Percentiles rank a stretch among this genome's conserved stretches.
phyloP scores from a whole-genome alignment of 371 early-diverging fungal genomes.

The Haplosporangium sp. region DNA sequence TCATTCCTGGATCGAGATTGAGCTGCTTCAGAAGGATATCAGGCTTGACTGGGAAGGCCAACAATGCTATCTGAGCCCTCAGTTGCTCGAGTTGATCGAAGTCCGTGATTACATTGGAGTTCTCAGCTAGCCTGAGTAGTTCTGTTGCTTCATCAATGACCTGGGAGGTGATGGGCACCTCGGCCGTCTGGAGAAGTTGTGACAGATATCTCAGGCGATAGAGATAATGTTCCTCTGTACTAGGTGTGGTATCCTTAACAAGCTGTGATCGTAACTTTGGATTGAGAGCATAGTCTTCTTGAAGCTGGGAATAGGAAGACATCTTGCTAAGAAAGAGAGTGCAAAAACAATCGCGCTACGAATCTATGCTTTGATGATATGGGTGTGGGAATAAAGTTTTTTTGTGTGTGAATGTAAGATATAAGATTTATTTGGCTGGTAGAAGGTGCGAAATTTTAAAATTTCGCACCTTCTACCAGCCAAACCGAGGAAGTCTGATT shows the following conservation, averaged over 20 bases:
- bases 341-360: neutral
- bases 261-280: constrained; percentile 34
- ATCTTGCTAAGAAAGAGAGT: constrained; percentile 2
- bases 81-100: constrained; percentile 16
- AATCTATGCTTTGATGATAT: neutral
- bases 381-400: constrained; percentile 6
- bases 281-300: constrained; percentile 47
- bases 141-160: constrained; percentile 29
- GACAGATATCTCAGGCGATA: constrained; percentile 30
- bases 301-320: constrained; percentile 21
- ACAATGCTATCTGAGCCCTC: constrained; percentile 30
- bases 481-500: no score
- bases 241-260: constrained; percentile 24
- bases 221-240: constrained; percentile 42
- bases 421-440: neutral
- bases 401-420: neutral
- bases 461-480: no score
- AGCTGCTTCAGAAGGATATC: constrained; percentile 35
- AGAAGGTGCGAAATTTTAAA: neutral
- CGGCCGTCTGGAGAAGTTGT: constrained; percentile 37
- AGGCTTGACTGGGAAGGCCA: constrained; percentile 43
- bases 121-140: constrained; percentile 25
- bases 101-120: constrained; percentile 17
- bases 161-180: constrained; percentile 27
- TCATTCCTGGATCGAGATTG: constrained; percentile 13